phyloP scores from a whole-genome alignment of 495 filamentous ascomycete genomes.

The Penicillium paxilli region DNA sequence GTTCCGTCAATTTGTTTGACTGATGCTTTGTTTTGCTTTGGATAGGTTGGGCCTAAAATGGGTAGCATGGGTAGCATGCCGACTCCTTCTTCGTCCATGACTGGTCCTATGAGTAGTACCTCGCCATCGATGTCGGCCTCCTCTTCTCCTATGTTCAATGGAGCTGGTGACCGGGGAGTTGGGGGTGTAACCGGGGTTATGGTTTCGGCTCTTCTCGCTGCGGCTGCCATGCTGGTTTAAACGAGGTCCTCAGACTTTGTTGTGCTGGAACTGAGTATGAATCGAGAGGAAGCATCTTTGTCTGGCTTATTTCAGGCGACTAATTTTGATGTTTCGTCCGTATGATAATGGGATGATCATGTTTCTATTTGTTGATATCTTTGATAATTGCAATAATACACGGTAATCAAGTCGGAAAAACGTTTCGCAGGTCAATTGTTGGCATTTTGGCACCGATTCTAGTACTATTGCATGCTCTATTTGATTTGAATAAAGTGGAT shows the following conservation, averaged over 20 bases:
- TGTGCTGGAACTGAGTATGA: no score
- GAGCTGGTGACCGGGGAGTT: background rate
- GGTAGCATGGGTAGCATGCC: slow-evolving; percentile 2
- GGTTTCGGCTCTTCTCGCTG: slow-evolving; percentile 1
- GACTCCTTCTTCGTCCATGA: slow-evolving; percentile 3
- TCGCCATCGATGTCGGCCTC: slow-evolving; percentile 3
- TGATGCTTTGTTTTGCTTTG: slow-evolving; percentile 9
- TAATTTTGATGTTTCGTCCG: no score
- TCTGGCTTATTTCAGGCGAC: background rate
- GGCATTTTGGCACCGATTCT: no score
- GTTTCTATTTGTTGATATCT: background rate
- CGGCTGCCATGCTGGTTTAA: slow-evolving; percentile 5
- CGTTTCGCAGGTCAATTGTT: no score
- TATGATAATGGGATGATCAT: no score
- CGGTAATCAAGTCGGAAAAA: no score
- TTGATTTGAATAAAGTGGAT: no score
- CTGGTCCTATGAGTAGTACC: slow-evolving; percentile 6
- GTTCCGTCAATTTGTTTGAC: background rate
- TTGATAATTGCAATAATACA: background rate
- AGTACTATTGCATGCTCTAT: no score
- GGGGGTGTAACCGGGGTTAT: slow-evolving; percentile 3
- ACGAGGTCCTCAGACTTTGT: background rate
- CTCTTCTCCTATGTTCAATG: slow-evolving; percentile 5
- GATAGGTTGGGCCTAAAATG: slow-evolving; percentile 9
- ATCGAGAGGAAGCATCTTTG: no score